Conservation (phyloP, 2,329 filamentous ascomycete species). For the Fusarium sp. region DNA sequence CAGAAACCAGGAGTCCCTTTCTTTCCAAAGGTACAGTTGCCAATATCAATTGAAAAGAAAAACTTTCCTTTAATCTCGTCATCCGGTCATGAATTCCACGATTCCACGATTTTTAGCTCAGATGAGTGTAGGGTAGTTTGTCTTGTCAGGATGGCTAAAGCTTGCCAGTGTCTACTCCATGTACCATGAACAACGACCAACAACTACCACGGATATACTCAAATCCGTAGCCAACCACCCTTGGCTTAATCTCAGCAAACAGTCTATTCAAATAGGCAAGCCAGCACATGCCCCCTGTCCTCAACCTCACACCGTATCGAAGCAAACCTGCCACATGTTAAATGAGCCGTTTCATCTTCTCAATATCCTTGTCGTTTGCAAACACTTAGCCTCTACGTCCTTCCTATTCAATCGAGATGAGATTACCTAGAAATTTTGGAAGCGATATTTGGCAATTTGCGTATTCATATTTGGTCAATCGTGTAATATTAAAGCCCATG, state of each 20-base stretch:
- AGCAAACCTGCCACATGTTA: background rate
- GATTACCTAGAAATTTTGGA: background rate
- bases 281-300: background rate
- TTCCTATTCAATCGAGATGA: slow-evolving; percentile 5
- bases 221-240: no score
- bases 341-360: slow-evolving; percentile 15
- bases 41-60: no score
- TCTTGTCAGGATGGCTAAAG: background rate
- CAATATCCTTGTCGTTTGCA: background rate
- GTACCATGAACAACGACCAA: no score
- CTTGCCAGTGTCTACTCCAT: no score
- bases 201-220: no score
- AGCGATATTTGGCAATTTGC: slow-evolving; percentile 30
- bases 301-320: background rate
- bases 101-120: background rate
- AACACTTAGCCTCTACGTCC: slow-evolving; percentile 8
- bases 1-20: no score
- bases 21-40: no score
- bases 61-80: no score
- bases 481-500: background rate
- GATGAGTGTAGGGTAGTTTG: background rate
- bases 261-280: background rate
- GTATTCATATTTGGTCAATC: slow-evolving; percentile 2
- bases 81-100: background rate
- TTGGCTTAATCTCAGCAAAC: background rate